Percentiles rank a stretch among this genome's conserved stretches.
These are phyloP conservation scores for Globisporangium parvum DNA, from an alignment of 352 stramenopile genomes.

Conservation along the genomic window DNA sequence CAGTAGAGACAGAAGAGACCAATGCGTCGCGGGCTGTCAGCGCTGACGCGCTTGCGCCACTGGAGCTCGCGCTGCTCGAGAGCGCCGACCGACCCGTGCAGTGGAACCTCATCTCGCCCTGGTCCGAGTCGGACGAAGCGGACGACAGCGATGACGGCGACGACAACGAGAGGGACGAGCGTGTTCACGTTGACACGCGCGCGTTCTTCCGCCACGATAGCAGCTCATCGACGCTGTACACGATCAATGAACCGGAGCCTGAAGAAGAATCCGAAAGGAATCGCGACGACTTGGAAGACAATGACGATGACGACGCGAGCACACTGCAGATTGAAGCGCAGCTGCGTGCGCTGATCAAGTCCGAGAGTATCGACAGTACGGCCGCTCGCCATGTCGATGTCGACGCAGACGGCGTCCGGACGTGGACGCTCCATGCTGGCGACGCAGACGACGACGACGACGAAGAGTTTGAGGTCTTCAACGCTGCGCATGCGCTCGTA, in stretches of 20 bases:
- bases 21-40: no score
- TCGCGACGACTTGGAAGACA: not conserved
- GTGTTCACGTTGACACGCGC: not conserved
- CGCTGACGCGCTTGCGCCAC: not conserved
- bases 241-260: constrained; percentile 3
- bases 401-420: not conserved
- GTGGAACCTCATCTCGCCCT: constrained; percentile 53
- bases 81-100: constrained; percentile 6
- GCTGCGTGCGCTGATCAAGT: constrained; percentile 8
- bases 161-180: not conserved
- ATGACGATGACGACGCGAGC: not conserved
- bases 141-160: constrained; percentile 1
- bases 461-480: constrained; percentile 17
- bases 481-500: not conserved
- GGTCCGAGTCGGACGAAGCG: constrained; percentile 19
- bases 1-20: not conserved
- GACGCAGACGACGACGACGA: constrained; percentile 9
- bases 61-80: constrained; percentile 1
- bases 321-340: constrained; percentile 6
- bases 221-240: not conserved
- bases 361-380: not conserved
- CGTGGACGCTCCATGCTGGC: not conserved
- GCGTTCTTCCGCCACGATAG: constrained; percentile 5
- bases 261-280: not conserved
- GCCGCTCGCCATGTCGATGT: not conserved